phyloP scores from a whole-genome alignment of 1,284 basidiomycete species.

The Irpex sp. region DNA sequence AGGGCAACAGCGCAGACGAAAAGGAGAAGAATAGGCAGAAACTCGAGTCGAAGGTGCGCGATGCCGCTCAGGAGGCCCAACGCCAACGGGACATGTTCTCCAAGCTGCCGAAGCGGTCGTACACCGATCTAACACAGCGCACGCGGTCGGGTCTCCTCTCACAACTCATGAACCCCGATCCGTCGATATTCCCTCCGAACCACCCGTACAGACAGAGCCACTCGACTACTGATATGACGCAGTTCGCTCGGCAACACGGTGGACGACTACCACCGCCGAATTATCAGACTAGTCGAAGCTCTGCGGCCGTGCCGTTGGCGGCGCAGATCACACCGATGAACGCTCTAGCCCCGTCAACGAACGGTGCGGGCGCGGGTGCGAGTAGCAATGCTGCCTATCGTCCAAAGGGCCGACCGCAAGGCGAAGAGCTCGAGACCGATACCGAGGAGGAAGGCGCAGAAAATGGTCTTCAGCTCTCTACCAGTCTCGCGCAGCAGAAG shows the following conservation, averaged over 20 bases:
- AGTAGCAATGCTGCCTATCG: slow-evolving; percentile 33
- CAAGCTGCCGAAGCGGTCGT: slow-evolving; percentile 68
- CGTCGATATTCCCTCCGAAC: slow-evolving; percentile 49
- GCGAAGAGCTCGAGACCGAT: slow-evolving; percentile 66
- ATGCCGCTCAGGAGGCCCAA: slow-evolving; percentile 59
- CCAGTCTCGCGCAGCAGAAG: slow-evolving; percentile 60
- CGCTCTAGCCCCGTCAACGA: slow-evolving; percentile 26
- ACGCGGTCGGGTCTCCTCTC: slow-evolving; percentile 58
- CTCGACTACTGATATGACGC: slow-evolving; percentile 46
- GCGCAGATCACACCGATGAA: slow-evolving; percentile 44
- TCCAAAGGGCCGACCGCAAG: slow-evolving; percentile 62
- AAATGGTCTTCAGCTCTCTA: slow-evolving; percentile 50
- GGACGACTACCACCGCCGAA: slow-evolving; percentile 16
- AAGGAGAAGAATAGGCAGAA: slow-evolving; percentile 22
- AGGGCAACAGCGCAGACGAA: slow-evolving; percentile 32
- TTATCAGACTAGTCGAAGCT: slow-evolving; percentile 59
- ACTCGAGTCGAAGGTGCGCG: slow-evolving; percentile 33
- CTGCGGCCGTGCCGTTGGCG: slow-evolving; percentile 60
- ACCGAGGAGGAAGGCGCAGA: slow-evolving; percentile 54
- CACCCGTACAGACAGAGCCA: slow-evolving; percentile 47
- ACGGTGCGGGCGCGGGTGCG: slow-evolving; percentile 4
- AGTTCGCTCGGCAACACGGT: slow-evolving; percentile 15
- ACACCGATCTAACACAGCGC: slow-evolving; percentile 33
- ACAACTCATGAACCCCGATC: slow-evolving; percentile 68
- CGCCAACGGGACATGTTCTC: slow-evolving; percentile 74